These are phyloP conservation scores for Crithidia brevicula DNA, from an alignment of 208 protist species.

Conservation along the genomic window DNA sequence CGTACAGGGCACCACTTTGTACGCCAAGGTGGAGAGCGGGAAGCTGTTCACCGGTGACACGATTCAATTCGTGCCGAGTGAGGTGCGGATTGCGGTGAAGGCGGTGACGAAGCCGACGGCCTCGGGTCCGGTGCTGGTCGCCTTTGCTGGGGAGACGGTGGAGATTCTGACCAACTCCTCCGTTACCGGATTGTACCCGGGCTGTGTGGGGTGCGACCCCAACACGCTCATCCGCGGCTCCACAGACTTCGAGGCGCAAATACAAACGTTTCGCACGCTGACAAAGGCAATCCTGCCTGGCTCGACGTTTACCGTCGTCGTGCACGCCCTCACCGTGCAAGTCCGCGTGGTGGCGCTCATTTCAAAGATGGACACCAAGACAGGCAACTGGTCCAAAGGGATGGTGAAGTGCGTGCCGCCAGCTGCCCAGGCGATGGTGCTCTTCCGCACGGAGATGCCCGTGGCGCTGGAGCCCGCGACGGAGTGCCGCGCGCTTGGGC, in stretches of 20 bases:
- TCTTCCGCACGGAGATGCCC: constrained; percentile 58
- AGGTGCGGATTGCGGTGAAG: constrained; percentile 58
- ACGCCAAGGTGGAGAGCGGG: constrained; percentile 84
- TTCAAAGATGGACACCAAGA: constrained; percentile 64
- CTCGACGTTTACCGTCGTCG: constrained; percentile 64
- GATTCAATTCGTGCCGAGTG: constrained; percentile 63
- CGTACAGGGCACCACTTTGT: constrained; percentile 58
- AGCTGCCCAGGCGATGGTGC: constrained; percentile 65
- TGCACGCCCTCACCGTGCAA: constrained; percentile 71
- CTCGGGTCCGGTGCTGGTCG: constrained; percentile 53
- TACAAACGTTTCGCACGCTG: constrained; percentile 80
- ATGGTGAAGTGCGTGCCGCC: constrained; percentile 90
- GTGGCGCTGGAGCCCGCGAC: constrained; percentile 73
- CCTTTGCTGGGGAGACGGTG: constrained; percentile 78
- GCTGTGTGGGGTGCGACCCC: constrained; percentile 68
- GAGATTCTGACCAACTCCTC: constrained; percentile 61
- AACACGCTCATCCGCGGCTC: constrained; percentile 33
- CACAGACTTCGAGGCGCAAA: constrained; percentile 79
- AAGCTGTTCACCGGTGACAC: constrained; percentile 45
- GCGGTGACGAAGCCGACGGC: constrained; percentile 68
- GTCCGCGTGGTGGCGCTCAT: constrained; percentile 74
- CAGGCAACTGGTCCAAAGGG: constrained; percentile 75
- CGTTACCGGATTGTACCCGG: constrained; percentile 62
- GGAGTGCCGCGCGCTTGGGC: constrained; percentile 73
- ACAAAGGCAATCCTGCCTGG: constrained; percentile 73